phyloP scores from a whole-genome alignment of 495 filamentous ascomycete genomes.

The Xylaria grammica region DNA sequence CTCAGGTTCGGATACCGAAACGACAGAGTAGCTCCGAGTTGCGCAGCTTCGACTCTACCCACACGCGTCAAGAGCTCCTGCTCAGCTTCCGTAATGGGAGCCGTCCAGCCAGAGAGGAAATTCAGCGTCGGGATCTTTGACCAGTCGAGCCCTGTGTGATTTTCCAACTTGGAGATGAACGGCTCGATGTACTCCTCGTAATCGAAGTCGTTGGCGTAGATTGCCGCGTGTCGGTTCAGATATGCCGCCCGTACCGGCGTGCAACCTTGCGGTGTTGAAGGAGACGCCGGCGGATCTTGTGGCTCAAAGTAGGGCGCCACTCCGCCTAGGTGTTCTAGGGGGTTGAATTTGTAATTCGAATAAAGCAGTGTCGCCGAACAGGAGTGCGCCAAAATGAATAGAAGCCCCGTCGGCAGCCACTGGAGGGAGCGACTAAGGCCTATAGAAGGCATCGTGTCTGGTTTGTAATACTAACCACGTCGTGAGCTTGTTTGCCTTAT shows the following conservation, averaged over 20 bases:
- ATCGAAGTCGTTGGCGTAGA: slow-evolving; percentile 56
- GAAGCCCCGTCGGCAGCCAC: slow-evolving; percentile 8
- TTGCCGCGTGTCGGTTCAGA: slow-evolving; percentile 53
- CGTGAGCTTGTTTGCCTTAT: too few species aligned
- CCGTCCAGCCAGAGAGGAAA: slow-evolving; percentile 48
- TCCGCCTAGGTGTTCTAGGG: slow-evolving; percentile 54
- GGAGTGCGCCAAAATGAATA: slow-evolving; percentile 8
- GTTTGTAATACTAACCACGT: too few species aligned
- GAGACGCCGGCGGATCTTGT: slow-evolving; percentile 46
- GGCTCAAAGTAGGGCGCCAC: slow-evolving; percentile 57
- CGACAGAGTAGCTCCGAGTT: slow-evolving; percentile 47
- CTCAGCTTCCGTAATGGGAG: slow-evolving; percentile 50
- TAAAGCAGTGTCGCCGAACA: slow-evolving; percentile 36
- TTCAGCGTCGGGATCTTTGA: slow-evolving; percentile 41
- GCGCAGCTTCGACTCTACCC: slow-evolving; percentile 49
- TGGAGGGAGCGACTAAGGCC: background rate
- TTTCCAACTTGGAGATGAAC: slow-evolving; percentile 50
- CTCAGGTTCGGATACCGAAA: slow-evolving; percentile 50
- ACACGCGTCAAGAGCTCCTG: slow-evolving; percentile 48
- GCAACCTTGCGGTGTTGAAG: slow-evolving; percentile 47
- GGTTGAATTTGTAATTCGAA: slow-evolving; percentile 49
- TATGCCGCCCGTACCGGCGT: slow-evolving; percentile 47
- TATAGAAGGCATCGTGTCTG: background rate
- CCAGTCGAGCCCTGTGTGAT: slow-evolving; percentile 45
- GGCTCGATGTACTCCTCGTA: slow-evolving; percentile 54